Evolutionary conservation across 2,329 filamentous ascomycete species (phyloP).

Genomic region (Phaeosphaeriaceae sp.): DNA sequence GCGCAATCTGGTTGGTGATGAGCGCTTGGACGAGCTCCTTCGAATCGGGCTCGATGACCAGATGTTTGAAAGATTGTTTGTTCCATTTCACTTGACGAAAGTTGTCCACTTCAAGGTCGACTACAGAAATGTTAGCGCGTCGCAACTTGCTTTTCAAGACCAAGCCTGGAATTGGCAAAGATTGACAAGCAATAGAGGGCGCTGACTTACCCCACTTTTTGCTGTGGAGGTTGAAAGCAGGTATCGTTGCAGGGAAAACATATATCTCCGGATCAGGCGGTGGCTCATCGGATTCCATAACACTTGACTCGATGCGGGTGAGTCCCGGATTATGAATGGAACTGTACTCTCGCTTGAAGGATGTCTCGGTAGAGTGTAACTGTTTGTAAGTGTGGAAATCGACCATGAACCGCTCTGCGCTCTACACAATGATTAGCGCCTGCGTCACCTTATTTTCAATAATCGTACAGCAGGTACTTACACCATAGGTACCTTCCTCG

Average conservation of each 20-base stretch:
- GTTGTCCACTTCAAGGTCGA: constrained; percentile 3
- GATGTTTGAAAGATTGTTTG: constrained; percentile 4
- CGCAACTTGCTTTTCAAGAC: too few relatives aligned
- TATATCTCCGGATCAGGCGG: constrained; percentile 4
- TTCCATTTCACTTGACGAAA: constrained; percentile 48
- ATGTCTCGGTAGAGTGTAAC: constrained; percentile 5
- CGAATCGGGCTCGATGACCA: constrained; percentile 54
- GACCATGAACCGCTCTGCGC: constrained; percentile 12
- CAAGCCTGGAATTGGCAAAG: too few relatives aligned
- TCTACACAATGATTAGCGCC: neutral
- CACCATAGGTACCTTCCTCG: constrained; percentile 2
- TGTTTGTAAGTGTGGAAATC: constrained; percentile 12
- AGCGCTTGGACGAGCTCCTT: constrained; percentile 57
- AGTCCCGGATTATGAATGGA: neutral
- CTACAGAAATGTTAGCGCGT: too few relatives aligned
- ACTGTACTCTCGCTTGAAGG: constrained; percentile 43
- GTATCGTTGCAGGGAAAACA: constrained; percentile 11
- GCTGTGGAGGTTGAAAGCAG: constrained; percentile 10
- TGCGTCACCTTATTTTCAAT: neutral
- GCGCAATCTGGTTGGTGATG: neutral
- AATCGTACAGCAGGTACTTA: neutral
- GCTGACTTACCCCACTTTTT: constrained; percentile 15
- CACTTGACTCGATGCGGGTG: constrained; percentile 29
- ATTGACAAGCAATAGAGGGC: neutral
- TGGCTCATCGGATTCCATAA: neutral